Percentiles rank a stretch among this genome's conserved stretches.
Conservation (phyloP, 192 early-diverging fungal genomes). For the Jimgerdemannia flammicorona region DNA sequence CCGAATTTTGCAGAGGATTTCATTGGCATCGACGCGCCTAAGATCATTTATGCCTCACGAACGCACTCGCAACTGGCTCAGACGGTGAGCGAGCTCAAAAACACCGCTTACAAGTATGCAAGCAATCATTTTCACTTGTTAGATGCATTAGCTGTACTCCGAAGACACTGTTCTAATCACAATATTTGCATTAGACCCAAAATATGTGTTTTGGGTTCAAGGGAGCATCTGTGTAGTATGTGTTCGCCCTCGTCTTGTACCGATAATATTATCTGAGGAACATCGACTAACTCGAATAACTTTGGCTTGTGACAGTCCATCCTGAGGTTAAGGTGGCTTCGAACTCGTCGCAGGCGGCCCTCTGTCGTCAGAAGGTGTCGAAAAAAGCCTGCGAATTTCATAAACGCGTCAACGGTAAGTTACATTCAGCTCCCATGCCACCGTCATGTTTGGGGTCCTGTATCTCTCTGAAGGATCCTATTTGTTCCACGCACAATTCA, state of each 20-base stretch:
- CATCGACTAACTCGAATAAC: not conserved
- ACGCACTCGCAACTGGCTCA: constrained; percentile 63
- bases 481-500: not conserved
- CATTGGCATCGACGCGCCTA: not conserved
- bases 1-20: not conserved
- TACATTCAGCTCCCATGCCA: not conserved
- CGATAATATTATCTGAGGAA: not conserved
- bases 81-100: constrained; percentile 44
- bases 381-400: constrained; percentile 35
- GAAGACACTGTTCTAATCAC: not conserved
- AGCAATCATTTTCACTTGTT: too few species aligned
- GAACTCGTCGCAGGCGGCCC: constrained; percentile 24
- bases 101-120: constrained; percentile 37
- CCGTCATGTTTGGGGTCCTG: too few species aligned
- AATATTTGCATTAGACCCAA: constrained; percentile 19
- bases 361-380: constrained; percentile 41
- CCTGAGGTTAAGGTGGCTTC: constrained; percentile 11
- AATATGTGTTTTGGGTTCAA: constrained; percentile 50
- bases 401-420: constrained; percentile 20
- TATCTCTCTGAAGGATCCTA: not conserved
- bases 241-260: not conserved
- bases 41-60: constrained; percentile 34
- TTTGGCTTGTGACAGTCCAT: constrained; percentile 22
- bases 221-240: constrained; percentile 56
- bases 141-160: too few species aligned